A percentile compares a stretch with the other conserved stretches of the same genome.
These are phyloP conservation scores for Exsudoporus frostii DNA, from an alignment of 768 basidiomycete genomes.

Conservation along the genomic window DNA sequence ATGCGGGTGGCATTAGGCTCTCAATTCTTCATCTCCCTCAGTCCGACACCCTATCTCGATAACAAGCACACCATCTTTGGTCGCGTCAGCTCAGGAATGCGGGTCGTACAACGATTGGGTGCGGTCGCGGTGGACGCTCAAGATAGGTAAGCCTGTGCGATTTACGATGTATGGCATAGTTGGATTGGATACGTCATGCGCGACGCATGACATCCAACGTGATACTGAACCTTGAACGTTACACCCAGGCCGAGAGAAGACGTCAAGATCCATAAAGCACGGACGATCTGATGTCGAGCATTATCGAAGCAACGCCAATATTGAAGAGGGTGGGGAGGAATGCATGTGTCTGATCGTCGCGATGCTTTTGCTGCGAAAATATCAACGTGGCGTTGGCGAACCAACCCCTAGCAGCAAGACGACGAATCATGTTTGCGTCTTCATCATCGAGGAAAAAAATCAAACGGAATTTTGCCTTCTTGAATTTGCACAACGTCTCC, in stretches of 20 bases:
- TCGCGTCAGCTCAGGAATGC: constrained; percentile 86
- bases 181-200: not conserved
- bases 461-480: too few species aligned
- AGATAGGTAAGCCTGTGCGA: constrained; percentile 58
- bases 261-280: constrained; percentile 85
- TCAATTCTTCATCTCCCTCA: constrained; percentile 90
- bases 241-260: constrained; percentile 59
- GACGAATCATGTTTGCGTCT: too few species aligned
- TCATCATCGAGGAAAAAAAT: too few species aligned
- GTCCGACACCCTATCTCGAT: constrained; percentile 80
- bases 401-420: too few species aligned
- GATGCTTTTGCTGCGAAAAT: not conserved
- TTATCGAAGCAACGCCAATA: not conserved
- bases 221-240: not conserved
- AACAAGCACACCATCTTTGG: constrained; percentile 90
- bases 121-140: constrained; percentile 87
- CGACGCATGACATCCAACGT: not conserved
- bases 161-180: not conserved
- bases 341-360: not conserved
- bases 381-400: too few species aligned
- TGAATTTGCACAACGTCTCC: too few species aligned
- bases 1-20: constrained; percentile 56
- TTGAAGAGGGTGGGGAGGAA: not conserved
- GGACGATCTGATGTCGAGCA: constrained; percentile 16
- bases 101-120: constrained; percentile 87